phyloP scores from a whole-genome alignment of 257 asterid species.

The Rubia yunnanensis region DNA sequence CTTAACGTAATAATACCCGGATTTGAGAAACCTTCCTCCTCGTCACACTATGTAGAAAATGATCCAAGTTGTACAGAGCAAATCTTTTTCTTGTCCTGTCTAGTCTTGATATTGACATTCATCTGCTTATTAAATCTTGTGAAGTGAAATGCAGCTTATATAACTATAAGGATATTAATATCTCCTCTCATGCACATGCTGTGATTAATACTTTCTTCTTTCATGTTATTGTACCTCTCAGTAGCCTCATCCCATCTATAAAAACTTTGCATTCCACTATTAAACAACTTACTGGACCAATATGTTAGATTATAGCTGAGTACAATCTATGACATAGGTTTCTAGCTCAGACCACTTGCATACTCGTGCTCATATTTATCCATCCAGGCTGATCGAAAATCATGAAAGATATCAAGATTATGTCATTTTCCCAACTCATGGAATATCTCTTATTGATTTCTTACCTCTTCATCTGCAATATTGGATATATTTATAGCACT shows the following conservation, averaged over 20 bases:
- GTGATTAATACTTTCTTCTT: neutral
- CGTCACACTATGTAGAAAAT: neutral
- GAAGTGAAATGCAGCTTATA: neutral
- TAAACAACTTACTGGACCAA: slow-evolving; percentile 2
- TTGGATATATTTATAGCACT: neutral
- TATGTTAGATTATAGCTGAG: slow-evolving; percentile 6
- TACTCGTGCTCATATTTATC: neutral
- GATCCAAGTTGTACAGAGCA: neutral
- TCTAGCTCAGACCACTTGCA: neutral
- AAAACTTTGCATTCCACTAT: neutral
- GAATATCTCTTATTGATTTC: neutral
- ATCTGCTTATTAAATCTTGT: neutral
- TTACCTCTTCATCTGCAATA: neutral
- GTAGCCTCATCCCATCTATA: neutral
- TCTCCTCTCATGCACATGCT: neutral
- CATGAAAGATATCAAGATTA: slow-evolving; percentile 3
- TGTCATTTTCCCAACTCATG: neutral
- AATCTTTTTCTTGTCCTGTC: neutral
- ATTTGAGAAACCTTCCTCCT: neutral
- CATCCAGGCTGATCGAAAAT: neutral
- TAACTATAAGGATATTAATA: neutral
- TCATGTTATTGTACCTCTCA: neutral
- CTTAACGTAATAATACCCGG: neutral
- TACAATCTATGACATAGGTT: neutral
- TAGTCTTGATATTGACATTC: neutral